Base-by-base conservation (phyloP, 257 asterid species). In the Capsicum chinense region DNA sequence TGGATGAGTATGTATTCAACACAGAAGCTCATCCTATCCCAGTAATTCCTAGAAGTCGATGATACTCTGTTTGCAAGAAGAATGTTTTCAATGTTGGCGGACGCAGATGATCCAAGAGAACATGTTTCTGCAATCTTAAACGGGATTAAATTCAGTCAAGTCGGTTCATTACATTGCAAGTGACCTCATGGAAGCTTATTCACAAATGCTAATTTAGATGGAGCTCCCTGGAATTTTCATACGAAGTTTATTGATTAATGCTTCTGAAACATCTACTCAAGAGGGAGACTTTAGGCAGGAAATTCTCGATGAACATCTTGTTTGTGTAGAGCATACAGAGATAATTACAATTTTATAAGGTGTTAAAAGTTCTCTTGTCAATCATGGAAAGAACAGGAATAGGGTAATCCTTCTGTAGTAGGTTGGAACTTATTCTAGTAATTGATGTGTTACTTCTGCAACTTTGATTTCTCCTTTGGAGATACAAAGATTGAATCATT, bases 21-120 rank as follows among this genome's bases (percentile, higher is more conserved):
- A 95, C 97, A 59, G 98, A 97, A 90, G 98, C 98, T 87, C 99
- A 97, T 90, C 99, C 98, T 7, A 84, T 97, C 62, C 99, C 98
- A 15, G 91, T 93, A 83, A 84, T 83, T 83, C 82, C 87, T 83
- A 88, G 85, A 90, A 86, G 79, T 71, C 86, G 83, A 76, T 89
- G 90, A 89, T 48, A 74, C 82, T 79, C 58, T 79, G 74, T 13
- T 33, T 66, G 50, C 50, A 4, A 78, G 82, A 56, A 56, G 66
- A 54, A 14, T 0, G 82, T 76, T 50, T 54, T 8, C 66, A 15
- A 57, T 54, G 54, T 78, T 26, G 50, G 33, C 50, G 50, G 82
- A 78, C 54, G 62, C 82, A 78, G 50, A 54, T 15, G 64, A 78
- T 16, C 50, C 82, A 56, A 14, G 14, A 54, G 82, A 33, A 78